Percentiles rank a stretch among this genome's conserved stretches.
Conservation (phyloP, 495 filamentous ascomycete genomes). For the Chaetomium cochliodes region DNA sequence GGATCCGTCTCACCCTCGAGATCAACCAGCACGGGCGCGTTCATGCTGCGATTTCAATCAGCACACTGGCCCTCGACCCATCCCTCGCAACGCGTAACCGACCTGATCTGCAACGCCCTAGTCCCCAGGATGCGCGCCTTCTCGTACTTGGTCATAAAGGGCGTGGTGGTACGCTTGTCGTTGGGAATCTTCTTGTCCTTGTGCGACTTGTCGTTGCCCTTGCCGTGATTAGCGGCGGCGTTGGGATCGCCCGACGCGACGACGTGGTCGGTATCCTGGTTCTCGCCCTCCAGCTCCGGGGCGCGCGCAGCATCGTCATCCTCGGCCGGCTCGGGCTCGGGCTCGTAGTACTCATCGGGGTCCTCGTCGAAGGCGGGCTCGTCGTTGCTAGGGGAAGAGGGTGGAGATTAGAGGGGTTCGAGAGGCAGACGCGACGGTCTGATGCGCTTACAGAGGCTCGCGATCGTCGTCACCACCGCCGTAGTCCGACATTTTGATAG, state of each 20-base stretch:
- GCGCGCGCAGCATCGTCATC: constrained; percentile 56
- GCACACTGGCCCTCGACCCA: neutral
- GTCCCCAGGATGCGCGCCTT: constrained; percentile 89
- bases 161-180: constrained; percentile 86
- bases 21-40: constrained; percentile 94
- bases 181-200: constrained; percentile 89
- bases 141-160: constrained; percentile 99
- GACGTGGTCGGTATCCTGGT: constrained; percentile 53
- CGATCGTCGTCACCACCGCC: constrained; percentile 64
- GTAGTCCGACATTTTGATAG: constrained; percentile 75
- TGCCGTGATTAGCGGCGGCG: constrained; percentile 57
- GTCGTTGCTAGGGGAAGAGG: constrained; percentile 33
- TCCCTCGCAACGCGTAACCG: neutral
- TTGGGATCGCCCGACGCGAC: constrained; percentile 69
- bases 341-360: constrained; percentile 62
- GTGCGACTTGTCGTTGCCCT: constrained; percentile 53
- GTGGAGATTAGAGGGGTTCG: constrained; percentile 1
- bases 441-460: constrained; percentile 37
- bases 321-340: constrained; percentile 57
- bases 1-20: constrained; percentile 97
- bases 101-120: constrained; percentile 94
- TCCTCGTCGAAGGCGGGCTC: constrained; percentile 58
- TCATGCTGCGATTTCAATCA: constrained; percentile 65
- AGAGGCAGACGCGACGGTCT: constrained; percentile 13
- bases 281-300: constrained; percentile 47